Percentiles rank a stretch among this genome's conserved stretches.
Evolutionary conservation across 495 filamentous ascomycete genomes (phyloP).

Genomic region (Tuber calosporum): DNA sequence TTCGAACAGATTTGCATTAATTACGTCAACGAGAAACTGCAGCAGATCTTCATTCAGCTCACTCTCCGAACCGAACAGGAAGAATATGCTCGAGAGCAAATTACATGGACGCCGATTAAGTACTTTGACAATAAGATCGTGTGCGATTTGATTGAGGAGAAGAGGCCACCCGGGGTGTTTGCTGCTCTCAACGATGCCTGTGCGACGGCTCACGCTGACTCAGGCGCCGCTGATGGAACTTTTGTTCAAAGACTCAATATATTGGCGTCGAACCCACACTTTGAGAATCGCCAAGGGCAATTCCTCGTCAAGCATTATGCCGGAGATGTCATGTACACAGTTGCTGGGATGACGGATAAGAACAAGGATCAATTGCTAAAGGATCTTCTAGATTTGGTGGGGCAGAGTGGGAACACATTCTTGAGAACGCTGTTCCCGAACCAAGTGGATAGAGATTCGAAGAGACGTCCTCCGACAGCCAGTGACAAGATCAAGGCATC

Average conservation of each 20-base stretch:
- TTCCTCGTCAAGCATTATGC: conserved; percentile 99
- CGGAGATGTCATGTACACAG: conserved; percentile 90
- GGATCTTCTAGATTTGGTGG: conserved; percentile 82
- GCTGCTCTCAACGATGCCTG: conserved; percentile 96
- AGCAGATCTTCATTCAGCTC: conserved; percentile 99
- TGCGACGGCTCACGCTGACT: conserved; percentile 91
- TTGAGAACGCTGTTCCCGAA: conserved; percentile 83
- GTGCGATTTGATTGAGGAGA: conserved; percentile 92
- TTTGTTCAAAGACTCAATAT: conserved; percentile 88
- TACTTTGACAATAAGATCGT: conserved; percentile 99
- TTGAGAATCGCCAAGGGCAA: conserved; percentile 84
- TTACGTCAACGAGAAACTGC: conserved; percentile 99
- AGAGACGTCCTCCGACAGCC: conserved; percentile 84
- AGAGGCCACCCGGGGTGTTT: conserved; percentile 86
- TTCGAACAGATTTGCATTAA: conserved; percentile 99
- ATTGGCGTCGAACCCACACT: conserved; percentile 78
- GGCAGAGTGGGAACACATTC: conserved; percentile 73
- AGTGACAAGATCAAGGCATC: conserved; percentile 96
- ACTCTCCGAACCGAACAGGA: conserved; percentile 97
- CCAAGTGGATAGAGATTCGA: conserved; percentile 92
- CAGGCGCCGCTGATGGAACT: conserved; percentile 85
- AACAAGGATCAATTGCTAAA: conserved; percentile 98
- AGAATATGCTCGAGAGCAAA: conserved; percentile 92
- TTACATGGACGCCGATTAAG: conserved; percentile 97
- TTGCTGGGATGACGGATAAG: conserved; percentile 98